Base-by-base conservation (phyloP, 108 stramenopile genomes). In the Cyclotella cryptica region DNA sequence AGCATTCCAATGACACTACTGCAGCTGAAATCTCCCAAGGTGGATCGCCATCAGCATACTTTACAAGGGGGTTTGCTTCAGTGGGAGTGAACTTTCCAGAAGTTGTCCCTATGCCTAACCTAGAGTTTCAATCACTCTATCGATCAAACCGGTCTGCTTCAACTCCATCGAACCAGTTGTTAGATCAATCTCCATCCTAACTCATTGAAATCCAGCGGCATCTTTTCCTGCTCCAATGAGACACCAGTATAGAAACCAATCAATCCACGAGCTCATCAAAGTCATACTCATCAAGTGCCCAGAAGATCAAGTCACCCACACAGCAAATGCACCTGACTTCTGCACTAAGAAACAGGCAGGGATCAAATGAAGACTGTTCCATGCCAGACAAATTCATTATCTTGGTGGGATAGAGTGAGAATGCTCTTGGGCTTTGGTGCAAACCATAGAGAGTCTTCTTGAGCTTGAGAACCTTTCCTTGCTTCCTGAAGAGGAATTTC, bases 1-100 rank as follows among this genome's bases (percentile, higher is more conserved):
- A 58, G 22, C 57, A 58, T 58, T 22, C 57, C 57, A 27, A 58
- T 8, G 24, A 58, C 57, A 58, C 57, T 58, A 22, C 57, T 58
- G 27, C 24, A 24, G 24, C 27, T 58, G 57, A 58, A 58, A 5
- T 14, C 57, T 28, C 22, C 57, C 14, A 22, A 14, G 18, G 57
- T 13, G 22, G 57, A 1, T 27, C 13, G 14, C 57, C 57, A 24
- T 58, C 57, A 22, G 21, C 22, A 58, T 58, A 1, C 57, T 28
- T 58, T 3, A 58, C 27, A 58, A 58, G 57, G 22, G 57, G 57
- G 1, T 2, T 27, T 35, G 35, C 35, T 35, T 35, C 35, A 35
- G 35, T 5, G 3, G 13, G 13, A 22, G 18, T 22, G 26, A 58
- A 27, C 13, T 22, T 14, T 14, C 57, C 57, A 11, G 57, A 22